A percentile compares a stretch with the other conserved stretches of the same genome.
phyloP scores from a whole-genome alignment of 139 green algal species.

The Desmodesmus armatus region DNA sequence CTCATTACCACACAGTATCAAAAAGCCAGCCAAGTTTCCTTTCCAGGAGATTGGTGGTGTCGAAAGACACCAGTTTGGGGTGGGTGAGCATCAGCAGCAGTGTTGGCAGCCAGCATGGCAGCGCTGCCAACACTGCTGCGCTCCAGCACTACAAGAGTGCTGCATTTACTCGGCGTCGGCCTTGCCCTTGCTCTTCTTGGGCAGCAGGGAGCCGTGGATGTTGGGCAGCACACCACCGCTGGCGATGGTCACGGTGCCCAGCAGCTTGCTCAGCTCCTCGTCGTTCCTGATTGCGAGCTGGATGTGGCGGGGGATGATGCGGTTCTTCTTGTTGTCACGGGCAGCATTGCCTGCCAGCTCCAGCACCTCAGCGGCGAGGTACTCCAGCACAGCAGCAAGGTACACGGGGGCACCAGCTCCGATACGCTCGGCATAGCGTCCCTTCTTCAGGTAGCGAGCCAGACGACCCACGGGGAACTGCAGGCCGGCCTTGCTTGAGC shows the following conservation, averaged over 20 bases:
- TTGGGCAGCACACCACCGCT: no score
- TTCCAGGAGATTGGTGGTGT: no score
- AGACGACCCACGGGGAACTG: slow-evolving; percentile 90
- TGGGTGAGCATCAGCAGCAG: no score
- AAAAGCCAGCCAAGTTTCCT: no score
- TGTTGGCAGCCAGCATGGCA: no score
- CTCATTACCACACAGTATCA: no score
- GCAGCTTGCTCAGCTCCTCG: slow-evolving; percentile 90
- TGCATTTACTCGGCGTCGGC: no score
- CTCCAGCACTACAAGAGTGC: no score
- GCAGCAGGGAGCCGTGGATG: no score
- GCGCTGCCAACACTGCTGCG: no score
- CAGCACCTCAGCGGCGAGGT: slow-evolving; percentile 79
- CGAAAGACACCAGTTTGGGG: no score
- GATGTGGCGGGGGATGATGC: slow-evolving; percentile 89
- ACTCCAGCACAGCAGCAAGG: slow-evolving; percentile 74
- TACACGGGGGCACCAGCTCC: slow-evolving; percentile 76
- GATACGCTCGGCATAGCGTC: slow-evolving; percentile 73
- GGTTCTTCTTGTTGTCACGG: slow-evolving; percentile 95
- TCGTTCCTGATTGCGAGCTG: slow-evolving; percentile 92
- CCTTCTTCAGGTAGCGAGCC: slow-evolving; percentile 88
- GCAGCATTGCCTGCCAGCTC: slow-evolving; percentile 89
- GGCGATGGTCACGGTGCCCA: slow-evolving; percentile 80
- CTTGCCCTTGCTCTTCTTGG: no score
- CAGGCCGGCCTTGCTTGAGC: slow-evolving; percentile 92